Percentiles rank a stretch among this genome's conserved stretches.
Conservation (phyloP, 768 basidiomycete genomes). For the Tricholomella constricta region DNA sequence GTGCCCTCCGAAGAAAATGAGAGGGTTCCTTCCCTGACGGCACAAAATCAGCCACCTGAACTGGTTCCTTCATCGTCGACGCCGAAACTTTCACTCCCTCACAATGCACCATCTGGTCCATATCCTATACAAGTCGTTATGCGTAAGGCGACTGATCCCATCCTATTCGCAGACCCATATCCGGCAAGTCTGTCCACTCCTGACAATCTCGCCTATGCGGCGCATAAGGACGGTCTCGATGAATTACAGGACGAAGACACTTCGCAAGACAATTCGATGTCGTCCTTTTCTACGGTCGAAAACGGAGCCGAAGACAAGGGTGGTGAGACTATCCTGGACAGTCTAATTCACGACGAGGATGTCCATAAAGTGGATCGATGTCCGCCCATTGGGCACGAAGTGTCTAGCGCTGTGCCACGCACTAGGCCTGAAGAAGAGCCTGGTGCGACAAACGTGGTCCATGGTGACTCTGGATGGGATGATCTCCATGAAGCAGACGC, state of each 20-base stretch:
- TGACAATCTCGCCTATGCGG: constrained; percentile 11
- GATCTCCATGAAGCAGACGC: constrained; percentile 33
- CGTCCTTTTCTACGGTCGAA: constrained; percentile 30
- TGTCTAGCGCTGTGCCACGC: constrained; percentile 20
- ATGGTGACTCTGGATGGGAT: background rate
- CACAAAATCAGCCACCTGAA: background rate
- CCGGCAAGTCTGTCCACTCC: constrained; percentile 53
- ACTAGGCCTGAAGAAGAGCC: background rate
- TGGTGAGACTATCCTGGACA: constrained; percentile 4
- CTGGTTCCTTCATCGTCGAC: background rate
- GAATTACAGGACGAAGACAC: constrained; percentile 28
- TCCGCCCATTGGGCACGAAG: constrained; percentile 15
- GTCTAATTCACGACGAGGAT: constrained; percentile 4
- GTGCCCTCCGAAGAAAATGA: background rate
- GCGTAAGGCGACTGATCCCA: constrained; percentile 29
- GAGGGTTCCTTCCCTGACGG: background rate
- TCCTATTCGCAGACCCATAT: constrained; percentile 44
- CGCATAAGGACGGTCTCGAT: constrained; percentile 8
- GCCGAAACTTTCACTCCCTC: background rate
- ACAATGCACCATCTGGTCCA: background rate
- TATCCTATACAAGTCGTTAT: constrained; percentile 13
- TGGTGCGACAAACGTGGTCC: background rate
- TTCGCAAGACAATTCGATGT: constrained; percentile 28
- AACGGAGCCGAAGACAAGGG: constrained; percentile 22
- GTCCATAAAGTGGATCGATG: too few relatives aligned